These are phyloP conservation scores for Microcyclospora tardicrescens DNA, from an alignment of 2,329 filamentous ascomycete species.

Conservation along the genomic window DNA sequence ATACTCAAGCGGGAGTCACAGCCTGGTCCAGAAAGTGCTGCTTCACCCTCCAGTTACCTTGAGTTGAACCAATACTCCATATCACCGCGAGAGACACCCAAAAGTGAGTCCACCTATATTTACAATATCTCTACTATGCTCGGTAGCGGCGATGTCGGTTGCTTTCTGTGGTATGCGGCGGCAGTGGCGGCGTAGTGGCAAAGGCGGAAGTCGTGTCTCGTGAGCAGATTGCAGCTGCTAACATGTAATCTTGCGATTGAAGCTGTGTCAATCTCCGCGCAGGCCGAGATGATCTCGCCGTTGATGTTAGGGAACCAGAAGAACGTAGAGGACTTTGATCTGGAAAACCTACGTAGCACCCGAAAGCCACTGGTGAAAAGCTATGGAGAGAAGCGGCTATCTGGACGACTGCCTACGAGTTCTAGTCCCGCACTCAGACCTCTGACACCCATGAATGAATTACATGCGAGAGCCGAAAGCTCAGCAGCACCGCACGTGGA, in stretches of 20 bases:
- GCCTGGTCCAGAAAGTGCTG: slow-evolving; percentile 5
- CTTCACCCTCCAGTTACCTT: slow-evolving; percentile 17
- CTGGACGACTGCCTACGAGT: slow-evolving; percentile 26
- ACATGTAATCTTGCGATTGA: slow-evolving; percentile 1
- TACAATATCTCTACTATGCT: background rate
- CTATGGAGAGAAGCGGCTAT: slow-evolving; percentile 26
- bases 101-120: slow-evolving; percentile 14
- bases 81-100: slow-evolving; percentile 14
- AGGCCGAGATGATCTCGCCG: slow-evolving; percentile 35
- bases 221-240: background rate
- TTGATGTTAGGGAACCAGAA: slow-evolving; percentile 34
- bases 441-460: too few species aligned
- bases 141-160: background rate
- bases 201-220: too few species aligned
- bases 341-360: slow-evolving; percentile 20
- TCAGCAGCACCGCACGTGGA: slow-evolving; percentile 1
- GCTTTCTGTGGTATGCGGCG: too few species aligned
- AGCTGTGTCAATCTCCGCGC: slow-evolving; percentile 34
- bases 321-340: slow-evolving; percentile 28
- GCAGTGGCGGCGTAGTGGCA: too few species aligned
- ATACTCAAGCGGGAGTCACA: slow-evolving; percentile 13
- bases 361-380: slow-evolving; percentile 26
- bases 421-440: slow-evolving; percentile 7
- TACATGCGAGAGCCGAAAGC: too few species aligned
- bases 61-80: slow-evolving; percentile 9